Evolutionary conservation across 1,139 yeast species (phyloP), one percentile per base, ranked within the genome.

Genomic region (Candida labiduridarum): DNA sequence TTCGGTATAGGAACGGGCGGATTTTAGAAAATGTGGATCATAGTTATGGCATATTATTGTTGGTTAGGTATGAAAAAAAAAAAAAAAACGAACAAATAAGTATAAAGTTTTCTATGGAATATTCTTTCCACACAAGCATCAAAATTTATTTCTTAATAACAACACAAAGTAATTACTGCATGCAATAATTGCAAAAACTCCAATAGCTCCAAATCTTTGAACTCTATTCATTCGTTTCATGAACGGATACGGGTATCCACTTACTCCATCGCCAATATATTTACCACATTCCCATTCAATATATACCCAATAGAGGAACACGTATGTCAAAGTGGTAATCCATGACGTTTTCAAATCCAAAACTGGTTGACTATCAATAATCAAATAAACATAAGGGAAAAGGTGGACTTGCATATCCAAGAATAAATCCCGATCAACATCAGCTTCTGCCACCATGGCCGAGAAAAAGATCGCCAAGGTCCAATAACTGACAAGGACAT

Each of bases 401-500:
- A 60, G 42, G 48, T 65, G 69, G 14, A 63, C 61, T 49, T 59
- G 56, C 42, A 64, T 49, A 44, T 65, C 69, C 42, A 64, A 49
- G 36, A 45, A 36, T 18, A 55, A 48, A 3, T 57, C 47, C 4
- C 64, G 56, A 12, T 58, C 58, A 33, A 61, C 59, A 4, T 61
- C 49, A 30, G 58, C 66, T 14, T 54, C 50, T 43, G 60, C 57
- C 43, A 65, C 54, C 56, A 52, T 46, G 8, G 41, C 22, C 1
- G 66, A 64, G 41, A 57, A 59, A 12, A 59, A 44, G 12, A 59
- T 38, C 8, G 50, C 47, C 55, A 63, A 54, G 5, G 61, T 40
- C 69, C 69, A 65, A 49, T 65, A 66, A 1, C 61, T 52, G 6
- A 56, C 50, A 6, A 62, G 57, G 25, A 66, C 67, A 35, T 56